Conservation (phyloP, 2,329 filamentous ascomycete species). For the Arthrobotrys pseudoclavata region DNA sequence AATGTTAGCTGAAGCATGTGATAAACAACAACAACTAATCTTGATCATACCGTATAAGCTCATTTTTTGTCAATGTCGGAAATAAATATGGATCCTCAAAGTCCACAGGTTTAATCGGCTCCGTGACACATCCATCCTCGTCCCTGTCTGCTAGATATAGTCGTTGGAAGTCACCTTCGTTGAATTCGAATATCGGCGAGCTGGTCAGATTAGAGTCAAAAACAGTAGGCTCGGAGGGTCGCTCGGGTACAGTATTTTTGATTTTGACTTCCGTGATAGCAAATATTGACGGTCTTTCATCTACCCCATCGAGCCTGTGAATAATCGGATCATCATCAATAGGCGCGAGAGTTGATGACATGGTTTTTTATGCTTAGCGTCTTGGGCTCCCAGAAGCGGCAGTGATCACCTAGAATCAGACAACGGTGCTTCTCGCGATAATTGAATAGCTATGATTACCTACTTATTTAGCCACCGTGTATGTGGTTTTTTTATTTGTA, state of each 20-base stretch:
- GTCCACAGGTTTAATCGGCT: slow-evolving; percentile 53
- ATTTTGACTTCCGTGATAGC: slow-evolving; percentile 1
- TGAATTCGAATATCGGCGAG: slow-evolving; percentile 45
- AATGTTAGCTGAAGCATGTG: slow-evolving; percentile 1
- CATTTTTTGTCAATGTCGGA: slow-evolving; percentile 65
- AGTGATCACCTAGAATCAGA: slow-evolving; percentile 5
- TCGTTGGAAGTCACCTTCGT: slow-evolving; percentile 27
- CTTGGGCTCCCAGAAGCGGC: slow-evolving; percentile 30
- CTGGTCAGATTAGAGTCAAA: slow-evolving; percentile 38
- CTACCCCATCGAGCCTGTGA: neutral
- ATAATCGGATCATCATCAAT: slow-evolving; percentile 4
- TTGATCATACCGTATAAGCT: slow-evolving; percentile 64
- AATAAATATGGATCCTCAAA: slow-evolving; percentile 65
- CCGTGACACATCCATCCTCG: slow-evolving; percentile 34
- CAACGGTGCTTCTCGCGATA: neutral
- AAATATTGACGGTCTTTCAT: slow-evolving; percentile 32
- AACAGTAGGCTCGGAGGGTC: slow-evolving; percentile 40
- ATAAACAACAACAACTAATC: neutral
- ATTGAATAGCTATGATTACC: neutral
- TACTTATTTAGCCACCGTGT: no score
- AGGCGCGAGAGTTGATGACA: slow-evolving; percentile 8
- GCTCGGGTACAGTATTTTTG: slow-evolving; percentile 38
- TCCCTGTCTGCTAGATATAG: slow-evolving; percentile 22
- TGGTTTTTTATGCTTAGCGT: slow-evolving; percentile 16
- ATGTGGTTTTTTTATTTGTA: neutral